Percentiles rank a stretch among this genome's conserved stretches.
These are phyloP conservation scores for Chytriomyces hyalinus DNA, from an alignment of 192 early-diverging fungal species.

Conservation along the genomic window DNA sequence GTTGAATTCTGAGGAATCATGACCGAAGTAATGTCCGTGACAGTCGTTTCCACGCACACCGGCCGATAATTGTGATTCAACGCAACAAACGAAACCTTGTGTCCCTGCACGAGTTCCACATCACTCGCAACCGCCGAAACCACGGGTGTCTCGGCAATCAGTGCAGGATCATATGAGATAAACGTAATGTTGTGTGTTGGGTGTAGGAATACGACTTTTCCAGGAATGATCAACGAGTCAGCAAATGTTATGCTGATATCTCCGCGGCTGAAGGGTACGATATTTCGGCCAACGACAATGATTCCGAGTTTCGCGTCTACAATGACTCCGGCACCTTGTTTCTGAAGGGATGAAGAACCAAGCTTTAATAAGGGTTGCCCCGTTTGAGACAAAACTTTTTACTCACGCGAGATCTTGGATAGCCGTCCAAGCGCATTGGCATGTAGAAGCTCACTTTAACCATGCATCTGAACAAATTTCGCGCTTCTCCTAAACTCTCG, in stretches of 20 bases:
- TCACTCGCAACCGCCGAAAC: slow-evolving; percentile 63
- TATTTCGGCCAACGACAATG: slow-evolving; percentile 80
- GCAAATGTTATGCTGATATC: slow-evolving; percentile 85
- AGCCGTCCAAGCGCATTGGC: slow-evolving; percentile 77
- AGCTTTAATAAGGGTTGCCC: background rate
- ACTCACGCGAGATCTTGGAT: slow-evolving; percentile 58
- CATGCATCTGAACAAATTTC: slow-evolving; percentile 77
- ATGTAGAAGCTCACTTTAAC: slow-evolving; percentile 82
- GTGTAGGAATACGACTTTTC: slow-evolving; percentile 79
- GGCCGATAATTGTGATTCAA: slow-evolving; percentile 61
- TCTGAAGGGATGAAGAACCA: slow-evolving; percentile 31
- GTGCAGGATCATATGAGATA: slow-evolving; percentile 76
- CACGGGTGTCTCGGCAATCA: slow-evolving; percentile 79
- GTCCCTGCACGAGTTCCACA: slow-evolving; percentile 63
- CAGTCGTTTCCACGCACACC: slow-evolving; percentile 52
- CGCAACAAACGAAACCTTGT: slow-evolving; percentile 50
- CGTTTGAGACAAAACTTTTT: background rate
- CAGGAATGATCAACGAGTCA: slow-evolving; percentile 88
- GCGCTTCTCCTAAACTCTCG: slow-evolving; percentile 71
- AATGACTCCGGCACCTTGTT: slow-evolving; percentile 78
- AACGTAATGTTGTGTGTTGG: slow-evolving; percentile 89
- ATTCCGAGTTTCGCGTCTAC: slow-evolving; percentile 79
- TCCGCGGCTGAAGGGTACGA: slow-evolving; percentile 78
- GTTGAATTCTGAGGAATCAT: slow-evolving; percentile 57
- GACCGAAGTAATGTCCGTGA: slow-evolving; percentile 59